Base-by-base conservation (phyloP, 2,329 filamentous ascomycete species). In the Fusarium mangiferae region DNA sequence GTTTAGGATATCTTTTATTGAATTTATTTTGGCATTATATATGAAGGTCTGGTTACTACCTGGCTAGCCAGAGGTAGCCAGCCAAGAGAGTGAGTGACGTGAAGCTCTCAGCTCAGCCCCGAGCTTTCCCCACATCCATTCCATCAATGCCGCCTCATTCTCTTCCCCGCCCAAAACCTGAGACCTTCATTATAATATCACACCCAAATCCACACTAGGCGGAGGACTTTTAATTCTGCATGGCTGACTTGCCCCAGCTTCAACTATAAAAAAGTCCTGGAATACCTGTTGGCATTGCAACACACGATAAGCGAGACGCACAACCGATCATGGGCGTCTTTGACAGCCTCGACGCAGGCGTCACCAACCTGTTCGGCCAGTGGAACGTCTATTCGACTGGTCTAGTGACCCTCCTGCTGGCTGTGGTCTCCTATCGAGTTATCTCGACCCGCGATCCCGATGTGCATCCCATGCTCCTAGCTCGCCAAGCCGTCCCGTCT, bases 391-490 rank as follows among this genome's bases (percentile, higher is more conserved):
- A 93, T 85, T 94, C 94, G 36, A 96, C 93, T 7, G 79, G 77
- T 26, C 87, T 99, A 73, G 87, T 90, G 51, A 89, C 92, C 30
- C 79, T 89, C 68, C 86, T 98, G 48, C 85, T 92, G 69, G 85
- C 88, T 62, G 88, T 95, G 78, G 83, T 96, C 64, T 87, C 91
- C 65, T 95, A 94, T 82, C 89, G 91, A 49, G 84, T 97, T 73
- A 85, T 93, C 78, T 90, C 90, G 70, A 88, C 90, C 57, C 89
- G 90, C 68, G 96, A 98, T 60, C 93, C 96, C 11, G 96, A 99
- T 84, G 93, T 93, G 10, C 96, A 98, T 82, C 96, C 96, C 39
- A 91, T 98, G 82, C 89, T 98, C 54, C 91, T 99, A 35, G 93
- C 94, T 62, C 90, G 96, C 61, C 96, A 98, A 86, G 90, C 94